These are phyloP conservation scores for Elongisporangium undulatum DNA, from an alignment of 352 stramenopile genomes.

Conservation along the genomic window DNA sequence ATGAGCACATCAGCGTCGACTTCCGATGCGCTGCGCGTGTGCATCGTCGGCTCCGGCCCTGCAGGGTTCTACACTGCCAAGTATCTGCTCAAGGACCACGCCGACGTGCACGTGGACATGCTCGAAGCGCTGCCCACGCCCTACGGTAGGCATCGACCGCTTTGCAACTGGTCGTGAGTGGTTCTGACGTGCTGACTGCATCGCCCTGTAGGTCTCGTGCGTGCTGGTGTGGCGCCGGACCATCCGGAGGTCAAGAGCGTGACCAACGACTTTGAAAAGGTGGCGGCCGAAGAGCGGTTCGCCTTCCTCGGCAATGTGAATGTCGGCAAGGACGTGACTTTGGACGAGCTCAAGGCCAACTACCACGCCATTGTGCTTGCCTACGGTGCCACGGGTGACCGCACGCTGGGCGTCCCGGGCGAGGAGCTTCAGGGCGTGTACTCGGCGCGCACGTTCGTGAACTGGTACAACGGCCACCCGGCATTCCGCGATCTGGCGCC, in stretches of 20 bases:
- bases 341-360: slow-evolving; percentile 82
- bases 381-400: slow-evolving; percentile 93
- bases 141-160: slow-evolving; percentile 53
- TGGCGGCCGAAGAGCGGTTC: slow-evolving; percentile 77
- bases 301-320: slow-evolving; percentile 89
- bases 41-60: slow-evolving; percentile 88
- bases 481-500: slow-evolving; percentile 86
- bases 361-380: slow-evolving; percentile 96
- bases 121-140: slow-evolving; percentile 93
- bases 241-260: slow-evolving; percentile 99
- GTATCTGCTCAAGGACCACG: slow-evolving; percentile 89
- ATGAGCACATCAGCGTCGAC: not conserved
- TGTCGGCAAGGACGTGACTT: slow-evolving; percentile 82
- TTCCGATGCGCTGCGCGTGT: slow-evolving; percentile 51
- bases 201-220: slow-evolving; percentile 85
- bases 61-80: slow-evolving; percentile 94
- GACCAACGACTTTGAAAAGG: slow-evolving; percentile 94
- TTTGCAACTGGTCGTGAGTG: not conserved
- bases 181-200: not conserved
- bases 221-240: slow-evolving; percentile 96
- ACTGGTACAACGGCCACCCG: slow-evolving; percentile 99
- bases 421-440: slow-evolving; percentile 78
- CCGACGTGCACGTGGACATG: slow-evolving; percentile 80
- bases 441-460: slow-evolving; percentile 93
- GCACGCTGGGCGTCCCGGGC: slow-evolving; percentile 80